A percentile compares a stretch with the other conserved stretches of the same genome.
phyloP scores from a whole-genome alignment of 176 grass and related monocot species.

The Urochloa ruziziensis region DNA sequence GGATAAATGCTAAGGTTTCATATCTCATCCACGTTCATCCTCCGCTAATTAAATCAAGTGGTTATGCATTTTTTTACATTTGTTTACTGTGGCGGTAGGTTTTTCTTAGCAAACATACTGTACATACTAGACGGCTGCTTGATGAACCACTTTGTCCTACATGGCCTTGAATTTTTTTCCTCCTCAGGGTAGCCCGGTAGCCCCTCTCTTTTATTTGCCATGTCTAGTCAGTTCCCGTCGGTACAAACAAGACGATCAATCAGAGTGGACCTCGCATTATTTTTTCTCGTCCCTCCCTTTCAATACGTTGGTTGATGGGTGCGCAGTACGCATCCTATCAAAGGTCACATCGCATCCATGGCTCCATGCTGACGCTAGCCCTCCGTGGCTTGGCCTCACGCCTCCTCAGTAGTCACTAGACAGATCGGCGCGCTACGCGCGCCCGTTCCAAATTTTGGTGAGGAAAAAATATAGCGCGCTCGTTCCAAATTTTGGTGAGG shows the following conservation, averaged over 20 bases:
- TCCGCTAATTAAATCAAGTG: background rate
- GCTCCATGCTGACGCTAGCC: background rate
- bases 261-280: slow-evolving; percentile 10
- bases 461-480: too few relatives aligned
- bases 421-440: too few relatives aligned
- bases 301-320: slow-evolving; percentile 1
- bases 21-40: background rate
- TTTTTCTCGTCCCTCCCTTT: background rate
- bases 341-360: background rate
- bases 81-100: background rate
- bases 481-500: too few relatives aligned
- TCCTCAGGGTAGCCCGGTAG: background rate
- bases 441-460: too few relatives aligned
- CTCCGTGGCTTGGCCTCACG: background rate
- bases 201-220: background rate
- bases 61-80: background rate
- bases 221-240: slow-evolving; percentile 23
- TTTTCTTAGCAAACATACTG: background rate
- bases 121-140: background rate
- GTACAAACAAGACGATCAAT: slow-evolving; percentile 40
- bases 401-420: too few relatives aligned
- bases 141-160: background rate
- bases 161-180: background rate
- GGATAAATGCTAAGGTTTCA: background rate
- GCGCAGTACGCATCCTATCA: slow-evolving; percentile 24